These are phyloP conservation scores for Fusarium gaditjirri DNA, from an alignment of 2,329 filamentous ascomycete genomes.

Conservation along the genomic window DNA sequence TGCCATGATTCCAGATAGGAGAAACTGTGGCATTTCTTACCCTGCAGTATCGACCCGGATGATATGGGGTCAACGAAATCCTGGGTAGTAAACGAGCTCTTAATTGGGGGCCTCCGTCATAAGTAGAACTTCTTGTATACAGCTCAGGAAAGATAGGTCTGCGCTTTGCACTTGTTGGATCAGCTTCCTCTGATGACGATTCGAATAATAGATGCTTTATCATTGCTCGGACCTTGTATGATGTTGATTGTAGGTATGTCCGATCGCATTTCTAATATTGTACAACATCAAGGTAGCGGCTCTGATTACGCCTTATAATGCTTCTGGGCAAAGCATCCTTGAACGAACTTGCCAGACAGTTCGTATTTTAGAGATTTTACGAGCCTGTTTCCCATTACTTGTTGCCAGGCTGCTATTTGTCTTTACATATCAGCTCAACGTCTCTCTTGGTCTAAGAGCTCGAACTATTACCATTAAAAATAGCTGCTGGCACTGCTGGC, in stretches of 20 bases:
- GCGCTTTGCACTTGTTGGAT: not conserved
- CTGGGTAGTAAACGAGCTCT: rapidly evolving
- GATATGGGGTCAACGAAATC: not conserved
- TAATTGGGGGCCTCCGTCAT: rapidly evolving
- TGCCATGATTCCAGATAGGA: not conserved
- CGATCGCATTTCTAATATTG: too few relatives aligned
- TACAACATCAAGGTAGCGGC: not conserved
- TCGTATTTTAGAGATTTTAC: too few relatives aligned
- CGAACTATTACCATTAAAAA: too few relatives aligned
- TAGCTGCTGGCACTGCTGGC: not conserved
- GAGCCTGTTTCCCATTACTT: not conserved
- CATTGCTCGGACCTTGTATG: too few relatives aligned
- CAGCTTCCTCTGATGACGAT: not conserved
- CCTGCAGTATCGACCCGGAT: not conserved
- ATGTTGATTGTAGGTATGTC: too few relatives aligned
- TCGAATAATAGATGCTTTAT: too few relatives aligned
- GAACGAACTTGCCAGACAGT: not conserved
- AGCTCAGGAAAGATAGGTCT: not conserved
- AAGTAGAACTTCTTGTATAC: not conserved
- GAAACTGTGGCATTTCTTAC: not conserved
- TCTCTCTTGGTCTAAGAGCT: too few relatives aligned
- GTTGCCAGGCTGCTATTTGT: too few relatives aligned
- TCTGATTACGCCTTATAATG: not conserved
- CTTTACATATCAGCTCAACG: too few relatives aligned
- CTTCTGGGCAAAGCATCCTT: too few relatives aligned